Conservation (phyloP, 2,329 filamentous ascomycete genomes). For the Sclerotinia sclerotiorum region DNA sequence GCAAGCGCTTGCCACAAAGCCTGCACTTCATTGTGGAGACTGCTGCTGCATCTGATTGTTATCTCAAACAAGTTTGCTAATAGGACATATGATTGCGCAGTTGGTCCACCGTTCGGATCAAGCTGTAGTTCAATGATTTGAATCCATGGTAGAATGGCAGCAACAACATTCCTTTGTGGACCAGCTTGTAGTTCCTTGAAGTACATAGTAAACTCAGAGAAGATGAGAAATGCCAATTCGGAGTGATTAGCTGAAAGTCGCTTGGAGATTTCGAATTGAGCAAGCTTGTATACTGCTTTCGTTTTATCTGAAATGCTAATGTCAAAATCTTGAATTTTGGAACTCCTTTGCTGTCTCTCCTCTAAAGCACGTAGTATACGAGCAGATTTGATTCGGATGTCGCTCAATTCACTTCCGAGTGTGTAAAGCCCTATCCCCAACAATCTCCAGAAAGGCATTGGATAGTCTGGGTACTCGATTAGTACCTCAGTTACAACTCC, state of each 20-base stretch:
- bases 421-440: slow-evolving; percentile 87
- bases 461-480: slow-evolving; percentile 77
- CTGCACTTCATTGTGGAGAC: slow-evolving; percentile 93
- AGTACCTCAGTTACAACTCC: slow-evolving; percentile 87
- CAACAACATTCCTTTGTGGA: slow-evolving; percentile 89
- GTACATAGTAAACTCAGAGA: slow-evolving; percentile 91
- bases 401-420: slow-evolving; percentile 85
- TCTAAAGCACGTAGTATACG: slow-evolving; percentile 79
- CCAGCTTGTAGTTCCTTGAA: slow-evolving; percentile 84
- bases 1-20: slow-evolving; percentile 96
- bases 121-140: slow-evolving; percentile 90
- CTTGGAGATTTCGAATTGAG: slow-evolving; percentile 95
- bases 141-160: slow-evolving; percentile 93
- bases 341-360: slow-evolving; percentile 77
- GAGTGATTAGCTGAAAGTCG: slow-evolving; percentile 84
- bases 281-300: slow-evolving; percentile 94
- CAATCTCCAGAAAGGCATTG: slow-evolving; percentile 85
- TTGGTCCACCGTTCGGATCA: slow-evolving; percentile 88
- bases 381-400: slow-evolving; percentile 85
- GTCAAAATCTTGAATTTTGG: slow-evolving; percentile 94
- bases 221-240: slow-evolving; percentile 87
- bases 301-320: slow-evolving; percentile 99
- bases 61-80: slow-evolving; percentile 94
- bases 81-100: slow-evolving; percentile 88
- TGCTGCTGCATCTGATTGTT: slow-evolving; percentile 85